Base-by-base conservation (phyloP, 768 basidiomycete species). In the Suillus plorans region DNA sequence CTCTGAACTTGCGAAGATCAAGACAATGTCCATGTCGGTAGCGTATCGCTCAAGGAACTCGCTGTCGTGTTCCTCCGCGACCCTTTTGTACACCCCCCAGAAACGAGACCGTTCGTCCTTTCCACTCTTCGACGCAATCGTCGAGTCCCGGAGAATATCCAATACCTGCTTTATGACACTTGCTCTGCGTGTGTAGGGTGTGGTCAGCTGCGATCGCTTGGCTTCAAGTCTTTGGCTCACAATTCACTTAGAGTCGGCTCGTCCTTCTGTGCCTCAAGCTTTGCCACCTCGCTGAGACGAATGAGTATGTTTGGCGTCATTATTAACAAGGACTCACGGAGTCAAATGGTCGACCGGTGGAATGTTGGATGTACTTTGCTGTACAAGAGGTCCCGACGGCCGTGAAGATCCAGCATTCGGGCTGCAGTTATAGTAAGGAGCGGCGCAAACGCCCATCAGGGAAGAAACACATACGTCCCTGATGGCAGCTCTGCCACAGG, bases 1-100 rank as follows among this genome's bases (percentile, higher is more conserved):
- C 2, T 4, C 50, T 3, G 20, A 16, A 61, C 71, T 16, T 57
- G 72, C 71, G 55, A 72, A 72, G 56, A 72, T 61, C 6, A 72
- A 55, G 14, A 70, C 59, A 18, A 69, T 65, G 58, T 72, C 66
- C 50, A 72, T 63, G 34, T 67, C 65, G 25, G 63, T 56, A 7
- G 60, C 65, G 47, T 65, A 69, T 34, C 65, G 58, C 5, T 72
- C 66, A 1, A 69, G 37, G 20, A 68, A 64, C 31, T 68, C 64
- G 41, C 44, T 41, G 60, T 72, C 65, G 22, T 69, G 67, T 52
- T 65, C 63, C 20, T 61, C 61, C 5, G 69, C 66, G 31, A 65
- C 61, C 28, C 34, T 44, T 31, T 52, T 62, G 55, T 70, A 70
- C n/a, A 47, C 41, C 8, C 39, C 63, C 66, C 69, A 69, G 28